Base-by-base conservation (phyloP, 129 eudicot species). In the Erigeron canadensis region DNA sequence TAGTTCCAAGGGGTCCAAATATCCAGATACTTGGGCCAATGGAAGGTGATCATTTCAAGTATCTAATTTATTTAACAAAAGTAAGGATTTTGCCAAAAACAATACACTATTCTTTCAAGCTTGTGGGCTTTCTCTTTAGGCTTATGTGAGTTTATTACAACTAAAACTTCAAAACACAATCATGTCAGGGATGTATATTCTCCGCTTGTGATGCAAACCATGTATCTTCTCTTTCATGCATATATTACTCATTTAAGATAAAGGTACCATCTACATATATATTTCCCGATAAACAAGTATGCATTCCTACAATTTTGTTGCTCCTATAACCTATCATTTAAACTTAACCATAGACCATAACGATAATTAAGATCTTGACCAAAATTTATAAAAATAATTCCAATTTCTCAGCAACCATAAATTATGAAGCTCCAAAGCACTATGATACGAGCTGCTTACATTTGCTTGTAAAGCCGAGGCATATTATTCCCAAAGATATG, bases 11-110 rank as follows among this genome's bases (percentile, higher is more conserved):
- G 6, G 37, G 10, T 43, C 70, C 18, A 65, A 18, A 10, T 16
- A 23, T 55, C 73, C 43, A 69, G 34, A 69, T 17, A 69, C 73
- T 9, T 50, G 51, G 16, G 44, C 16, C 39, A 15, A 51, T 51
- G 2, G 18, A 39, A 48, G 61, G 13, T 16, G 73, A 10, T 65
- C 43, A 28, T 43, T 65, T 65, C 43, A 65, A 42, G 34, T 41
- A 65, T 38, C 54, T 7, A 65, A 43, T 9, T 42, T 10, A 34
- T 65, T 43, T 7, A 63, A 63, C 21, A 18, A 41, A 65, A 19
- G 19, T 53, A 65, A 42, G 50, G 40, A 9, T 13, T 18, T 3
- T 38, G 39, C 54, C 47, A 15, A 65, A 11, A 65, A 65, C 18
- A 6, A 42, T 43, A 43, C 10, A 43, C 10, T 8, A 28, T 28